A percentile compares a stretch with the other conserved stretches of the same genome.
Conservation (phyloP, 1,139 yeast species). For the Kodamaea derodonti region DNA sequence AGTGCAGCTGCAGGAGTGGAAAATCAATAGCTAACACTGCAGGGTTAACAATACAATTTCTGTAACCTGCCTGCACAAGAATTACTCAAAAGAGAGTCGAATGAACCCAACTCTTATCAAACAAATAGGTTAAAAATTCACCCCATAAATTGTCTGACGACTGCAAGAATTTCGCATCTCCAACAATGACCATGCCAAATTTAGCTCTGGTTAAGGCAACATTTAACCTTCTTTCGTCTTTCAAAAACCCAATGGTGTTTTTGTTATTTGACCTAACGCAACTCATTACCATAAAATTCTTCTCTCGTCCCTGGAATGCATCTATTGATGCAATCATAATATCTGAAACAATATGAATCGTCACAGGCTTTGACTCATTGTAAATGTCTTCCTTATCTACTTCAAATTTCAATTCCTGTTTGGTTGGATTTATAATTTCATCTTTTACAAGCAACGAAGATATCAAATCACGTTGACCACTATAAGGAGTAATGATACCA, state of each 20-base stretch:
- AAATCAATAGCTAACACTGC: no score
- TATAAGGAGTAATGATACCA: conserved; percentile 68
- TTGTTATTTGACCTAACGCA: conserved; percentile 55
- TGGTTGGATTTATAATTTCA: conserved; percentile 51
- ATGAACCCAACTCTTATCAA: conserved; percentile 13
- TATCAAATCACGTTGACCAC: conserved; percentile 66
- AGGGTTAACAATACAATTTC: no score
- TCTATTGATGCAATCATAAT: conserved; percentile 68
- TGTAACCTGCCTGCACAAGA: no score
- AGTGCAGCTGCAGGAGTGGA: no score
- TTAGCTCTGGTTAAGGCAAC: conserved; percentile 65
- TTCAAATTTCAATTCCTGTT: conserved; percentile 46
- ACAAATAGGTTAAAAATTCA: conserved; percentile 37
- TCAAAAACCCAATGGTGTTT: conserved; percentile 54
- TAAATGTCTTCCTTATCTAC: conserved; percentile 54
- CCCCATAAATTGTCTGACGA: conserved; percentile 52
- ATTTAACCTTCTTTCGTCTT: conserved; percentile 54
- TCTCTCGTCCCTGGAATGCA: conserved; percentile 67
- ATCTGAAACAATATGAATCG: conserved; percentile 60
- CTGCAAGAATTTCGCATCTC: conserved; percentile 50
- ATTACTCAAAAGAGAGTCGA: neutral
- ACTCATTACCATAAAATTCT: conserved; percentile 54
- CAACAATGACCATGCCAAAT: conserved; percentile 53
- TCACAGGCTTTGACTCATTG: conserved; percentile 46
- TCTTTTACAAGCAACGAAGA: conserved; percentile 49